phyloP scores from a whole-genome alignment of 306 rosid species.

The Ziziphus jujuba region DNA sequence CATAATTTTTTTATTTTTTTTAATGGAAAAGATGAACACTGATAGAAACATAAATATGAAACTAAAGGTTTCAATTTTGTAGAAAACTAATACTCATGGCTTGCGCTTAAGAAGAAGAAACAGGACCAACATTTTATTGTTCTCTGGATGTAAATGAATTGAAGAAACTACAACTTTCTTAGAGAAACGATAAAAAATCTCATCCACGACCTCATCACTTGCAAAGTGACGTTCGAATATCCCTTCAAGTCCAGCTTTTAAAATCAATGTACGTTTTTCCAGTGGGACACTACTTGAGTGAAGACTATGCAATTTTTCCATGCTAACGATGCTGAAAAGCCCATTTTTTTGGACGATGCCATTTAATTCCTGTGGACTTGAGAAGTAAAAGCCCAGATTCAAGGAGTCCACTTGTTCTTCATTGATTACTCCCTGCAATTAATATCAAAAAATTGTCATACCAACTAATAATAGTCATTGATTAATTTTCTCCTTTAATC shows the following conservation, averaged over 20 bases:
- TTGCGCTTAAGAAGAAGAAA: constrained; percentile 16
- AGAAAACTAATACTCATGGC: neutral
- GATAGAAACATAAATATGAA: too few relatives aligned
- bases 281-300: neutral
- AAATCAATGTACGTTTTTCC: neutral
- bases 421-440: constrained; percentile 4
- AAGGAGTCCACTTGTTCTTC: constrained; percentile 9
- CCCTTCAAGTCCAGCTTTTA: constrained; percentile 15
- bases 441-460: neutral
- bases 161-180: neutral
- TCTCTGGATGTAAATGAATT: neutral
- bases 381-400: constrained; percentile 9
- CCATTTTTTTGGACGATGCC: neutral
- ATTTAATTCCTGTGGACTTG: constrained; percentile 2
- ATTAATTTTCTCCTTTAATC: neutral
- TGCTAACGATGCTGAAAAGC: constrained; percentile 2
- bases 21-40: too few relatives aligned
- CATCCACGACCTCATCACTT: constrained; percentile 1
- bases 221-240: constrained; percentile 5
- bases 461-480: neutral
- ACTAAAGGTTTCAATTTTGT: too few relatives aligned
- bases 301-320: neutral
- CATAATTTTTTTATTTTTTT: too few relatives aligned
- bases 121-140: neutral
- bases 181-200: constrained; percentile 5